Evolutionary conservation across 2,329 filamentous ascomycete species (phyloP), one percentile per base, ranked within the genome.

Genomic region (Colletotrichum gloeosporioides): DNA sequence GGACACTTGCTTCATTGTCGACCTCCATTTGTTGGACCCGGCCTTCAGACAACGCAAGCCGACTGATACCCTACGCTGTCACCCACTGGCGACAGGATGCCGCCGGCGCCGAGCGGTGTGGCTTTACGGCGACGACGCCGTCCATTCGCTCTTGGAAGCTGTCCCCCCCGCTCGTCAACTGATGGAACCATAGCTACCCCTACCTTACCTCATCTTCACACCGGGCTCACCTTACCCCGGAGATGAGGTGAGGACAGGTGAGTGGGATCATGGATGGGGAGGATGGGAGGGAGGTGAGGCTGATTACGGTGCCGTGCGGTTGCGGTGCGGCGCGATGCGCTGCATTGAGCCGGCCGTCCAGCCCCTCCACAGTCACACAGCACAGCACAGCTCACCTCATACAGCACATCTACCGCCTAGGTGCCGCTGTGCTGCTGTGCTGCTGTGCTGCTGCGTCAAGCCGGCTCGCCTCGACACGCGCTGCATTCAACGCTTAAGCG

Each of bases 31-130:
- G 4, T n/a, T 29, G 57, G 15, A 61, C 39, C 53, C 22, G 36
- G 44, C 32, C 32, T 62, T 16, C 29, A 73, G 57, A 63, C 66
- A 69, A 32, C 29, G 13, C 36, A 70, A 63, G 71, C 71, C 65
- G 57, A 69, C 66, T 70, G 71, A 31, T 29, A 70, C 39, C 71
- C 71, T 75, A 62, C 49, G 29, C 34, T 72, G 61, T 12, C 27
- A 62, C 69, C 29, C 15, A 61, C 34, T 63, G 66, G 25, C 66
- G 57, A n/a, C 39, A 9, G 39, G 39, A 13, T 36, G 66, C 22
- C 49, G 53, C 66, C 32, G 66, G 66, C 66, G 53, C 32, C 66
- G 66, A 69, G 27, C 53, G 53, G n/a, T 53, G 31, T 22, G 53
- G 66, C 59, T 31, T 8, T 66, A 25, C 32, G 10, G n/a, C 13